These are phyloP conservation scores for Mycena vitilis DNA, from an alignment of 768 basidiomycete genomes.

Conservation along the genomic window DNA sequence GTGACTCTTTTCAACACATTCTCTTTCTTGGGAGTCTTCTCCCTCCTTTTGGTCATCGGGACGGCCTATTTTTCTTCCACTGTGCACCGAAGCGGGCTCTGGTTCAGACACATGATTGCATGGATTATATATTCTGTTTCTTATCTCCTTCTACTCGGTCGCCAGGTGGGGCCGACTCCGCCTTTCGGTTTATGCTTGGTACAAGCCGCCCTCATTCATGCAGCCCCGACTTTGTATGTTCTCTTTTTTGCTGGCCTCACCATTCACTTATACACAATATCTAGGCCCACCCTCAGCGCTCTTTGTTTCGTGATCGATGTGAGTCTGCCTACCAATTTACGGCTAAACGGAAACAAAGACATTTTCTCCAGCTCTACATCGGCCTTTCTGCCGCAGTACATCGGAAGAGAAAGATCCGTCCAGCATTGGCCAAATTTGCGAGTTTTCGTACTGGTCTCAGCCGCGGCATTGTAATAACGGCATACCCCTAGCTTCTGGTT, in stretches of 20 bases:
- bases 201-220: conserved; percentile 43
- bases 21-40: conserved; percentile 5
- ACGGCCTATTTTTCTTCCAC: conserved; percentile 29
- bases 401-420: conserved; percentile 23
- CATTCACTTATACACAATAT: not conserved
- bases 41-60: conserved; percentile 13
- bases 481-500: not conserved
- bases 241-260: too few relatives aligned
- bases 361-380: conserved; percentile 14
- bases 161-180: conserved; percentile 38
- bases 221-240: conserved; percentile 40
- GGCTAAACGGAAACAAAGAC: not conserved
- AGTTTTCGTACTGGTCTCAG: not conserved
- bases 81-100: conserved; percentile 34
- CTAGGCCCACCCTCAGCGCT: conserved; percentile 19
- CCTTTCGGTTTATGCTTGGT: conserved; percentile 40
- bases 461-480: not conserved
- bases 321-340: too few relatives aligned
- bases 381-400: conserved; percentile 7
- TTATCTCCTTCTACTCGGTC: conserved; percentile 39
- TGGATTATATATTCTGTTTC: conserved; percentile 40
- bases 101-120: conserved; percentile 40
- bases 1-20: conserved; percentile 15
- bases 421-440: conserved; percentile 23
- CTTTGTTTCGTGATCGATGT: conserved; percentile 25